These are phyloP conservation scores for Cucurbita argyrosperma DNA, from an alignment of 306 rosid genomes.

Conservation along the genomic window DNA sequence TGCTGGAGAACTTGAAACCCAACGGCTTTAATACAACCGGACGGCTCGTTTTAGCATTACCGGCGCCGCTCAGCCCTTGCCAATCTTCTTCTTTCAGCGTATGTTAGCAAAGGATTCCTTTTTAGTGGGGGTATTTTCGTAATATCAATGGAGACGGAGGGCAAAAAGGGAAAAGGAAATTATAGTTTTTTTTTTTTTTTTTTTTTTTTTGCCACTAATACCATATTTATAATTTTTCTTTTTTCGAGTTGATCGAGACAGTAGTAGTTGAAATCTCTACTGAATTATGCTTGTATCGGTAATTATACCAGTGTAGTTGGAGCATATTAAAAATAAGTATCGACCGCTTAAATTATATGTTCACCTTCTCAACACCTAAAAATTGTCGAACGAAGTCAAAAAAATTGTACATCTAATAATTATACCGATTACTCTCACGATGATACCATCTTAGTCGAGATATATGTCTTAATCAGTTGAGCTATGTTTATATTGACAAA, in stretches of 20 bases:
- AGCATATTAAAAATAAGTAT: not conserved
- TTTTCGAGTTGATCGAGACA: too few relatives aligned
- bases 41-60: slow-evolving; percentile 1
- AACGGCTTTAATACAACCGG: not conserved
- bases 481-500: too few relatives aligned
- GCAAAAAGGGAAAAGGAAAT: not conserved
- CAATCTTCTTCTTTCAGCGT: not conserved
- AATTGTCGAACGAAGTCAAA: too few relatives aligned
- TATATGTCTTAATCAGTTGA: too few relatives aligned
- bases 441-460: too few relatives aligned
- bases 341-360: not conserved
- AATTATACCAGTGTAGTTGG: not conserved
- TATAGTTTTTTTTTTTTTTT: not conserved
- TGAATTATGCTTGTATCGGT: too few relatives aligned
- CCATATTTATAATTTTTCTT: too few relatives aligned
- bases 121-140: not conserved
- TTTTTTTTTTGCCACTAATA: too few relatives aligned
- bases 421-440: too few relatives aligned
- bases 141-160: not conserved
- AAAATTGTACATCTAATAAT: too few relatives aligned
- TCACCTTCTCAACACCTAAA: not conserved
- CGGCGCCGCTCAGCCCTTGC: not conserved
- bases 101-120: not conserved
- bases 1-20: not conserved
- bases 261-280: too few relatives aligned